Conservation (phyloP, 495 filamentous ascomycete genomes). For the Aspergillus biplanus region DNA sequence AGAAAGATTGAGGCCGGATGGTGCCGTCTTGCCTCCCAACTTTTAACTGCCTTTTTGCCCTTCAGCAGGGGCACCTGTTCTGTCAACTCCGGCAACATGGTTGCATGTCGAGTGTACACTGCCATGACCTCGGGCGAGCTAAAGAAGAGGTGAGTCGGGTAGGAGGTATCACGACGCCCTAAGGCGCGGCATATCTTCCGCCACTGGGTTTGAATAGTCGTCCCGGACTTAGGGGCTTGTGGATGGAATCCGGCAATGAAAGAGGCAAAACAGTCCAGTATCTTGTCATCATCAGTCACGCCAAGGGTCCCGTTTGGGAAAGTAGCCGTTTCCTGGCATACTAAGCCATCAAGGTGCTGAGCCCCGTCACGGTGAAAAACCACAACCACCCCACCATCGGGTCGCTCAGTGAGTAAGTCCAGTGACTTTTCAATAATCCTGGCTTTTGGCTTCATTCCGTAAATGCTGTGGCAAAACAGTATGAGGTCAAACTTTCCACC, state of each 20-base stretch:
- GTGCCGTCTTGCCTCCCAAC: conserved; percentile 52
- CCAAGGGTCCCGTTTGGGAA: conserved; percentile 51
- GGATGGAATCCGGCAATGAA: conserved; percentile 56
- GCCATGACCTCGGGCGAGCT: conserved; percentile 56
- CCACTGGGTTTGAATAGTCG: conserved; percentile 47
- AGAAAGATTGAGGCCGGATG: conserved; percentile 47
- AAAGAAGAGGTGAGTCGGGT: conserved; percentile 52
- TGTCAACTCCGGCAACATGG: conserved; percentile 50
- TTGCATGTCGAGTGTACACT: conserved; percentile 54
- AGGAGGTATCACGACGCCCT: conserved; percentile 46
- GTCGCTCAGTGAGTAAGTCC: conserved; percentile 51
- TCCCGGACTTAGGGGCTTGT: conserved; percentile 39
- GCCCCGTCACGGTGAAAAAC: conserved; percentile 58
- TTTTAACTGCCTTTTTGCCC: conserved; percentile 50
- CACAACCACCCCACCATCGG: conserved; percentile 52
- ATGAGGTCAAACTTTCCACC: conserved; percentile 58
- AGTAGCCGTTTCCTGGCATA: conserved; percentile 54
- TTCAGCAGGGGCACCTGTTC: conserved; percentile 49
- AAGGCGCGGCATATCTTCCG: conserved; percentile 56
- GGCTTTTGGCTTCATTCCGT: conserved; percentile 58
- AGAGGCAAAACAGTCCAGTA: conserved; percentile 55
- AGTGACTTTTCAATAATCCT: conserved; percentile 53
- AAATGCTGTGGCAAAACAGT: conserved; percentile 68
- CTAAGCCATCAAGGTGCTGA: conserved; percentile 52
- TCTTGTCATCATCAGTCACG: conserved; percentile 51